A percentile compares a stretch with the other conserved stretches of the same genome.
Evolutionary conservation across 2,329 filamentous ascomycete genomes (phyloP).

Genomic region (Aureobasidium lini): DNA sequence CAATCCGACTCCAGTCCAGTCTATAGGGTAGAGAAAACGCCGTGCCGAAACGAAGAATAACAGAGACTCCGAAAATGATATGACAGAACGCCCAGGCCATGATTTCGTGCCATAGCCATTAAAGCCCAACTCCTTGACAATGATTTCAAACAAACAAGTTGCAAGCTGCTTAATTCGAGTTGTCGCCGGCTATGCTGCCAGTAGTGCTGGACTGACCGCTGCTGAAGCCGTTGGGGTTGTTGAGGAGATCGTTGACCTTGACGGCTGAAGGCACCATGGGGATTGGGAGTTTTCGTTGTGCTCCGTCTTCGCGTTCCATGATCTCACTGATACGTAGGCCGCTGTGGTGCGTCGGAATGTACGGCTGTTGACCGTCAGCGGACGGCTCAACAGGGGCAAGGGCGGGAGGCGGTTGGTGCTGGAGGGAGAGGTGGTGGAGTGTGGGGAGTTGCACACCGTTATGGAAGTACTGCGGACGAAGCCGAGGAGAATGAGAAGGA

Average conservation of each 20-base stretch:
- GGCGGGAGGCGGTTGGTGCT: constrained; percentile 50
- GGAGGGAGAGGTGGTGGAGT: constrained; percentile 64
- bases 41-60: constrained; percentile 2
- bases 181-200: constrained; percentile 57
- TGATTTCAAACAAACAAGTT: not conserved
- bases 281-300: constrained; percentile 83
- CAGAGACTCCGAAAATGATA: constrained; percentile 8
- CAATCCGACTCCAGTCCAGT: constrained; percentile 11
- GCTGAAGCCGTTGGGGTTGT: constrained; percentile 51
- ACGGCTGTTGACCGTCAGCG: constrained; percentile 52
- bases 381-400: constrained; percentile 65
- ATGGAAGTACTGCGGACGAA: constrained; percentile 64
- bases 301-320: constrained; percentile 79
- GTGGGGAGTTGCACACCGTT: constrained; percentile 76
- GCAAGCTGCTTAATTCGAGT: constrained; percentile 7
- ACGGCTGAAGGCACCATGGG: constrained; percentile 62
- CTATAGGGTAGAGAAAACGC: constrained; percentile 13
- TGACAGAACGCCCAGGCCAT: constrained; percentile 4
- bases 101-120: constrained; percentile 6
- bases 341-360: constrained; percentile 48
- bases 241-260: constrained; percentile 76
- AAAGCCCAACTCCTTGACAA: constrained; percentile 2
- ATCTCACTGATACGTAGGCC: constrained; percentile 87
- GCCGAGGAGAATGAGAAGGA: constrained; percentile 85
- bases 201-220: constrained; percentile 71